Evolutionary conservation across 2,329 filamentous ascomycete species (phyloP).

Genomic region (Coniochaeta sp.): DNA sequence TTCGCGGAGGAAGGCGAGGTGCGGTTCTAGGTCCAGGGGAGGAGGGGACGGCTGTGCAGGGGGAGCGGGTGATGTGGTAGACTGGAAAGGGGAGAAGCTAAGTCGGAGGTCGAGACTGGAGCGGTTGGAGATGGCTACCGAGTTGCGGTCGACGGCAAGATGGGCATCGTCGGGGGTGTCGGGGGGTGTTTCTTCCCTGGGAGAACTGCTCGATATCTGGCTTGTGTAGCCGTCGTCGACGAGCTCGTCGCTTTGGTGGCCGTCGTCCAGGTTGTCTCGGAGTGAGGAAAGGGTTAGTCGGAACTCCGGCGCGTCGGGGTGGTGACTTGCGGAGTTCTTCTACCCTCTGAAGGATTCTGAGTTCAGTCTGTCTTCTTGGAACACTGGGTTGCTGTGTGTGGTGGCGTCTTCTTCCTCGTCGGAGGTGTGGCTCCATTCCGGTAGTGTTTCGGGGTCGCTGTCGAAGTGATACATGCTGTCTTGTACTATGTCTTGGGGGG

Average conservation of each 20-base stretch:
- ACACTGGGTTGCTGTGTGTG: no score
- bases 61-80: background rate
- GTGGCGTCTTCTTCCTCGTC: no score
- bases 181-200: no score
- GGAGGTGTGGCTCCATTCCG: no score
- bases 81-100: background rate
- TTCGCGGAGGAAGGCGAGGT: background rate
- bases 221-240: background rate
- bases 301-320: background rate
- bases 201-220: background rate
- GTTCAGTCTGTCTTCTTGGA: no score
- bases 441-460: no score
- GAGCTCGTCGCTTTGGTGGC: no score
- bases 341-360: no score
- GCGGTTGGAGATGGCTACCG: background rate
- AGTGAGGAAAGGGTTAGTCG: background rate
- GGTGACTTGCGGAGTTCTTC: no score
- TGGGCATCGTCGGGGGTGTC: background rate
- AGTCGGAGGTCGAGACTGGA: background rate
- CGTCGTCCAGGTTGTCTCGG: background rate
- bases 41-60: background rate
- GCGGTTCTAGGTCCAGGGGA: no score
- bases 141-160: background rate
- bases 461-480: no score
- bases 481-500: no score